Evolutionary conservation across 768 basidiomycete species (phyloP).

Genomic region (Boletus pseudopeckii): DNA sequence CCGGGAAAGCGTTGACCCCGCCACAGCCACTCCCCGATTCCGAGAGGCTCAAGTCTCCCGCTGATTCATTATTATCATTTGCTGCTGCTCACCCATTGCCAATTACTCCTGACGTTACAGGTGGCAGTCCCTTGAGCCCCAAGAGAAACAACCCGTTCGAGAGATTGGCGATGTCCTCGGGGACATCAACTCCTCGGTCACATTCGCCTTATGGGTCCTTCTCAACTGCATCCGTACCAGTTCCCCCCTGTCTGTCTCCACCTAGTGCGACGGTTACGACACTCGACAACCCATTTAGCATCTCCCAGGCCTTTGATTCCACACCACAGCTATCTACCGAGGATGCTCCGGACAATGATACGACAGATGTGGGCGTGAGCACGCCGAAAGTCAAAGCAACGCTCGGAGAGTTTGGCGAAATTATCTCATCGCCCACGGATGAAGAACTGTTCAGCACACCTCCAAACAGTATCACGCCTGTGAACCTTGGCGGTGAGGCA

Average conservation of each 20-base stretch:
- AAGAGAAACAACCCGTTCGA: constrained; percentile 96
- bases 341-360: constrained; percentile 20
- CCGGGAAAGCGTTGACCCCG: constrained; percentile 31
- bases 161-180: constrained; percentile 51
- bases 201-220: constrained; percentile 62
- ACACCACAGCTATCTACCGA: constrained; percentile 11
- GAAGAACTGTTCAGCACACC: constrained; percentile 64
- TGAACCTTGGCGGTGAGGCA: constrained; percentile 8
- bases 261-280: constrained; percentile 3
- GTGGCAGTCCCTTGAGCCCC: constrained; percentile 41
- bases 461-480: constrained; percentile 40
- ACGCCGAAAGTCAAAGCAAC: constrained; percentile 18
- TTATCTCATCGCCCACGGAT: constrained; percentile 32
- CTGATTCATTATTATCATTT: constrained; percentile 47
- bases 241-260: constrained; percentile 29
- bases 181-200: constrained; percentile 41
- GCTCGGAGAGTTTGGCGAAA: constrained; percentile 14
- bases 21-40: constrained; percentile 13
- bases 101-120: constrained; percentile 58
- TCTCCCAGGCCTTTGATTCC: constrained; percentile 32
- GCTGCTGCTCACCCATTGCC: constrained; percentile 76
- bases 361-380: constrained; percentile 16
- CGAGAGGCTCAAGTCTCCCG: constrained; percentile 40
- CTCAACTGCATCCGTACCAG: constrained; percentile 35
- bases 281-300: constrained; percentile 53